phyloP scores from a whole-genome alignment of 768 basidiomycete species.

The Phlebiopsis flavidoalba region DNA sequence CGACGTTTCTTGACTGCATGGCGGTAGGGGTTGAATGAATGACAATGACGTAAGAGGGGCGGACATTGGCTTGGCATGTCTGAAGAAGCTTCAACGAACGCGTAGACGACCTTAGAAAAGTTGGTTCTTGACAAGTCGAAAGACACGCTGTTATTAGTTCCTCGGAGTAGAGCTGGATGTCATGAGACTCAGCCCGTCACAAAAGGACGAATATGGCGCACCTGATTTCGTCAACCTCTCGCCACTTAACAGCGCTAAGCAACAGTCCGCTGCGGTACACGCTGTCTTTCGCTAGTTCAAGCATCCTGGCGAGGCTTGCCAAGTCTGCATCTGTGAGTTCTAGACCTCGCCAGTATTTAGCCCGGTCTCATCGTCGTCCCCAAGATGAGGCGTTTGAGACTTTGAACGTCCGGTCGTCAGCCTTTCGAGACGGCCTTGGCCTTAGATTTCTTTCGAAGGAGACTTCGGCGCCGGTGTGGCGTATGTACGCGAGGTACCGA shows the following conservation, averaged over 20 bases:
- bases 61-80: conserved; percentile 36
- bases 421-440: conserved; percentile 38
- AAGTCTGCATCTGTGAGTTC: conserved; percentile 42
- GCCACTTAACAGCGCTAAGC: conserved; percentile 69
- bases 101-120: conserved; percentile 77
- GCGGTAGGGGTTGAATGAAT: conserved; percentile 35
- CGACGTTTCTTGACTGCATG: conserved; percentile 33
- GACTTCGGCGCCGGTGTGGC: conserved; percentile 7
- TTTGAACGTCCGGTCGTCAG: conserved; percentile 35
- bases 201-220: conserved; percentile 26
- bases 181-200: neutral
- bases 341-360: conserved; percentile 12
- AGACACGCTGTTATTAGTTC: conserved; percentile 85
- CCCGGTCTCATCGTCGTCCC: conserved; percentile 26
- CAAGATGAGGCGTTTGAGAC: conserved; percentile 37
- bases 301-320: conserved; percentile 41
- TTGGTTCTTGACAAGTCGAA: conserved; percentile 69
- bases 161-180: conserved; percentile 82
- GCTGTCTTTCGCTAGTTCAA: conserved; percentile 67
- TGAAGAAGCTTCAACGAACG: conserved; percentile 68
- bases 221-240: conserved; percentile 86
- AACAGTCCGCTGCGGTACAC: conserved; percentile 82
- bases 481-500: conserved; percentile 31
- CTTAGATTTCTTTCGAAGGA: conserved; percentile 17
- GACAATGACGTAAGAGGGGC: conserved; percentile 48